Evolutionary conservation across 2,329 filamentous ascomycete species (phyloP).

Genomic region (Cladophialophora chaetospira): DNA sequence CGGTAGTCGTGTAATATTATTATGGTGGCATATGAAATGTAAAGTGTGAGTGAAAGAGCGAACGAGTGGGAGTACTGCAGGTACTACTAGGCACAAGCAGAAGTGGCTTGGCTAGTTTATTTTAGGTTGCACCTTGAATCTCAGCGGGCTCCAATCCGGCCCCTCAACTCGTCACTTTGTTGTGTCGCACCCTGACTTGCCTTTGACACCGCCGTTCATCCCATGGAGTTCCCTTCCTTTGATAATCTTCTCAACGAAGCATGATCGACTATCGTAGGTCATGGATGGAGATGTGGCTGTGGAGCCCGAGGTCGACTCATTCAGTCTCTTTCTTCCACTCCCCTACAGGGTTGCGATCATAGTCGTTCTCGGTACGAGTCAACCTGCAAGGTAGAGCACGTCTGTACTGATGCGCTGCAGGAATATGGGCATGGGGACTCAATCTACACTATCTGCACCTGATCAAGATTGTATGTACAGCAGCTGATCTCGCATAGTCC

Average conservation of each 20-base stretch:
- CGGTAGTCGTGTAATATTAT: too few species aligned
- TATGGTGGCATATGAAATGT: too few species aligned
- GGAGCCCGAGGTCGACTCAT: constrained; percentile 66
- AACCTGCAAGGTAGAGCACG: neutral
- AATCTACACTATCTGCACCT: constrained; percentile 85
- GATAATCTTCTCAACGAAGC: constrained; percentile 14
- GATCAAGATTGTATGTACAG: constrained; percentile 67
- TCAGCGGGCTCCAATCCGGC: too few species aligned
- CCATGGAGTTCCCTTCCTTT: neutral
- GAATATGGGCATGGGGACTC: constrained; percentile 91
- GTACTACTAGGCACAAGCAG: too few species aligned
- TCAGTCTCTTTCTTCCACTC: constrained; percentile 82
- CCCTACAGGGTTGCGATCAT: constrained; percentile 88
- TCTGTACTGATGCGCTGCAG: constrained; percentile 48
- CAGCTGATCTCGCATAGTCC: neutral
- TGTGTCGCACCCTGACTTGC: too few species aligned
- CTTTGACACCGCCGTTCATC: too few species aligned
- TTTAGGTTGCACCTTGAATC: too few species aligned
- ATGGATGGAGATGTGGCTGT: constrained; percentile 35
- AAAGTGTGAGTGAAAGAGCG: too few species aligned
- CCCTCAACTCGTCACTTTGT: too few species aligned
- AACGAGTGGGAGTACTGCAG: too few species aligned
- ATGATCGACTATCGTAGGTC: constrained; percentile 17
- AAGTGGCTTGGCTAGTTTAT: too few species aligned
- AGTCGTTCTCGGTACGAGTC: constrained; percentile 71